Evolutionary conservation across 2,329 filamentous ascomycete genomes (phyloP).

Genomic region (Aschersonia sp.): DNA sequence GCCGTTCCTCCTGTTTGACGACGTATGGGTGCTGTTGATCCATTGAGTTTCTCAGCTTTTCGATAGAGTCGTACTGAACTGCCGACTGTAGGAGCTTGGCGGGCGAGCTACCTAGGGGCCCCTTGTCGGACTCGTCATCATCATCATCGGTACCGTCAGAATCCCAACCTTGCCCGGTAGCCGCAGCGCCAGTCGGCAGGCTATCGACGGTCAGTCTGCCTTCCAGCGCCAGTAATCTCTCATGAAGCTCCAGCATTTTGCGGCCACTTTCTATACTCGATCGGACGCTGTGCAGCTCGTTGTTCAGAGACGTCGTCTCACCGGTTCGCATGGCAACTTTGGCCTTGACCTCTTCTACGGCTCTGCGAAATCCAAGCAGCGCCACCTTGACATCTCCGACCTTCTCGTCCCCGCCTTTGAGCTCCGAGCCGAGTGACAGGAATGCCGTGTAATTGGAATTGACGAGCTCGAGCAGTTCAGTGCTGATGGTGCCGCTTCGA

Average conservation of each 20-base stretch:
- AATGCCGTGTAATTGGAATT: constrained; percentile 94
- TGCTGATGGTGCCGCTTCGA: constrained; percentile 62
- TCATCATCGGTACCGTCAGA: constrained; percentile 25
- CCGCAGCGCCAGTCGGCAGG: constrained; percentile 6
- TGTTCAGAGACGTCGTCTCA: constrained; percentile 47
- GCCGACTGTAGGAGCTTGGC: constrained; percentile 30
- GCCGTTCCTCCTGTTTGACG: constrained; percentile 35
- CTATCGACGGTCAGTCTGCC: constrained; percentile 41
- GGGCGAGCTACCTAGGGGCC: constrained; percentile 29
- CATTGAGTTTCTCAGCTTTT: constrained; percentile 26
- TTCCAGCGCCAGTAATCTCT: constrained; percentile 48
- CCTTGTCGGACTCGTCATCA: constrained; percentile 18
- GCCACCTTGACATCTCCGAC: constrained; percentile 84
- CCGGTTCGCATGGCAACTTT: constrained; percentile 47
- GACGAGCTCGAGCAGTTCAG: constrained; percentile 84
- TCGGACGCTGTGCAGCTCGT: constrained; percentile 52
- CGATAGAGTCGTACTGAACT: constrained; percentile 27
- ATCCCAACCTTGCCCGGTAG: constrained; percentile 8
- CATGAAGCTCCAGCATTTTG: constrained; percentile 53
- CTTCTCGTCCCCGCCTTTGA: constrained; percentile 79
- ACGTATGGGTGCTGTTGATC: constrained; percentile 35
- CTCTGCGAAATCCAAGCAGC: constrained; percentile 69
- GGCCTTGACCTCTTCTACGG: constrained; percentile 59
- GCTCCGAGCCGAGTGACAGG: constrained; percentile 62
- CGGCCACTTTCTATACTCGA: constrained; percentile 46